Percentiles rank a stretch among this genome's conserved stretches.
Conservation (phyloP, 345 rosid species). For the Corchorus olitorius region DNA sequence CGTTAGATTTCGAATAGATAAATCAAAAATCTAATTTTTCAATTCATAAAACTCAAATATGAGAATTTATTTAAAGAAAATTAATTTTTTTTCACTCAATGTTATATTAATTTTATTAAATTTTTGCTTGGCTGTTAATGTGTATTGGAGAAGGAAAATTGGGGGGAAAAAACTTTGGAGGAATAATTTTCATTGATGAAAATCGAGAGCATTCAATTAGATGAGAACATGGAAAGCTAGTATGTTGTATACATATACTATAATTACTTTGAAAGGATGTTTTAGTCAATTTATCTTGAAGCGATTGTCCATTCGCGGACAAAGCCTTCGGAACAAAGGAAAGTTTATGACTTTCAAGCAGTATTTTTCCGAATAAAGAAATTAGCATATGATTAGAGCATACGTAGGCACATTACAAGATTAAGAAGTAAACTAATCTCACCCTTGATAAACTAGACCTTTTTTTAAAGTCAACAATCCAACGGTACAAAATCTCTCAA, state of each 20-base stretch:
- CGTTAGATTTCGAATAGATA: too few relatives aligned
- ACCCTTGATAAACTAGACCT: background rate
- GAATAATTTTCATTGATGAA: too few relatives aligned
- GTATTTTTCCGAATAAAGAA: slow-evolving; percentile 10
- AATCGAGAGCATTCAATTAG: too few relatives aligned
- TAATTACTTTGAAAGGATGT: background rate
- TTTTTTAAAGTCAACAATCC: background rate
- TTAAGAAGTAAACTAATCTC: background rate
- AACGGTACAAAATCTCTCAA: background rate
- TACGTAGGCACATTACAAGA: background rate
- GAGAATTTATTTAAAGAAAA: too few relatives aligned
- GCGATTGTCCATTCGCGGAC: background rate
- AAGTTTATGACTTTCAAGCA: slow-evolving; percentile 12
- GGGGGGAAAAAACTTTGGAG: too few relatives aligned
- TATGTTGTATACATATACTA: background rate
- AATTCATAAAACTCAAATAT: too few relatives aligned
- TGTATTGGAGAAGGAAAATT: too few relatives aligned
- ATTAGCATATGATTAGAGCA: background rate
- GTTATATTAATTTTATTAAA: too few relatives aligned
- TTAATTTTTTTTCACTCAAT: too few relatives aligned
- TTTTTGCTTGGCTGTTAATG: too few relatives aligned
- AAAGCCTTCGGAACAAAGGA: slow-evolving; percentile 12
- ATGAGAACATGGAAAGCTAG: background rate
- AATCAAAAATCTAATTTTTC: too few relatives aligned
- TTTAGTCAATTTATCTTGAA: slow-evolving; percentile 13